A percentile compares a stretch with the other conserved stretches of the same genome.
Conservation (phyloP, 2,329 filamentous ascomycete genomes). For the Cladophialophora yegresii region DNA sequence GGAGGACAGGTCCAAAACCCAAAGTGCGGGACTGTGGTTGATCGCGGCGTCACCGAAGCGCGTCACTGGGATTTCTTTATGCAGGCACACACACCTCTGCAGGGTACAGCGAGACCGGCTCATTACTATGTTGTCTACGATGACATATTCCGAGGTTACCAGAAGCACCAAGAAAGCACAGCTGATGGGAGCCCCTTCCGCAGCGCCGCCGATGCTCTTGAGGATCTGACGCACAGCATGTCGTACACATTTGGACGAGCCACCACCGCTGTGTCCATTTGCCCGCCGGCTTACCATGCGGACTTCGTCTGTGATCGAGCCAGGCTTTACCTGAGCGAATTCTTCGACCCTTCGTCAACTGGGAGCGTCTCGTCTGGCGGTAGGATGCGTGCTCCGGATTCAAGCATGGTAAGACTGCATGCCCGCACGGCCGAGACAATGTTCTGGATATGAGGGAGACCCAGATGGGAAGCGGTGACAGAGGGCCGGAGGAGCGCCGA, state of each 20-base stretch:
- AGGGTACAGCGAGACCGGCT: constrained; percentile 79
- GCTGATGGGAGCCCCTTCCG: background rate
- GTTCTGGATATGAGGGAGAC: constrained; percentile 5
- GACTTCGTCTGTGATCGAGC: constrained; percentile 80
- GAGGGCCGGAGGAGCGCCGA: background rate
- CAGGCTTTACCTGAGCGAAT: constrained; percentile 67
- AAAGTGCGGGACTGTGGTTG: constrained; percentile 77
- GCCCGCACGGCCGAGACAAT: background rate
- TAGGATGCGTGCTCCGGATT: background rate
- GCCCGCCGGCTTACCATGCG: constrained; percentile 86
- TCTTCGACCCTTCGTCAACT: constrained; percentile 53
- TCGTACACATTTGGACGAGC: constrained; percentile 70
- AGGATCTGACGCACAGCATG: constrained; percentile 57
- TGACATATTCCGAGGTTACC: constrained; percentile 53
- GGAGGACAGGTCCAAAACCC: constrained; percentile 60
- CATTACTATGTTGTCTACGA: constrained; percentile 77
- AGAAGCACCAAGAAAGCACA: background rate
- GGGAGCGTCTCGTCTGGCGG: background rate
- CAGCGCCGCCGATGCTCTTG: constrained; percentile 65
- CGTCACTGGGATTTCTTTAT: constrained; percentile 83
- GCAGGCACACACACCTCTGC: constrained; percentile 76
- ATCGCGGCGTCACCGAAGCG: constrained; percentile 76
- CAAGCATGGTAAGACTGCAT: constrained; percentile 5
- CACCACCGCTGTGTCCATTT: constrained; percentile 83
- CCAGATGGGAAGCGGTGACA: background rate